phyloP scores from a whole-genome alignment of 1,284 basidiomycete species.

The Stereum hirsutum region DNA sequence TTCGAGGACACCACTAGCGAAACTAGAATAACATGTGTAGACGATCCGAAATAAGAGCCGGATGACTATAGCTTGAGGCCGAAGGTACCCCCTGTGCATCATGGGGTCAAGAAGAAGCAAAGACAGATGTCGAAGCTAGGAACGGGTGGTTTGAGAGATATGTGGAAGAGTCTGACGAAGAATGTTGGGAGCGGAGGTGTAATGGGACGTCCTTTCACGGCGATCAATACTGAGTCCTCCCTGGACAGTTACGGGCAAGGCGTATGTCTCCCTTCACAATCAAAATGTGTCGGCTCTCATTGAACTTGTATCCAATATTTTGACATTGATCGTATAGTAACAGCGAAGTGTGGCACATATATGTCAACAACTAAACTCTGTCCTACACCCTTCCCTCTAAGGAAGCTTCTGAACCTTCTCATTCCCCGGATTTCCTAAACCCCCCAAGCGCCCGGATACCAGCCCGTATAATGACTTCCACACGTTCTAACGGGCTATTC shows the following conservation, averaged over 20 bases:
- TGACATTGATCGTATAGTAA: too few relatives aligned
- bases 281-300: too few relatives aligned
- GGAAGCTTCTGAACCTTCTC: too few relatives aligned
- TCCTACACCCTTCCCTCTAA: too few relatives aligned
- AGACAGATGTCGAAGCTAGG: slow-evolving; percentile 45
- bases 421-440: too few relatives aligned
- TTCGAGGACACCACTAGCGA: slow-evolving; percentile 50
- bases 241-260: slow-evolving; percentile 17
- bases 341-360: too few relatives aligned
- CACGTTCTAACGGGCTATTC: too few relatives aligned
- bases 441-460: too few relatives aligned
- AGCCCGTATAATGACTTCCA: too few relatives aligned
- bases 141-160: slow-evolving; percentile 63
- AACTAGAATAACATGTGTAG: slow-evolving; percentile 86
- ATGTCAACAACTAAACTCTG: too few relatives aligned
- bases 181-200: too few relatives aligned
- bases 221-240: slow-evolving; percentile 46
- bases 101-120: slow-evolving; percentile 58
- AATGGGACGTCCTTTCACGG: slow-evolving; percentile 43
- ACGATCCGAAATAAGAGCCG: slow-evolving; percentile 80
- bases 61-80: slow-evolving; percentile 88
- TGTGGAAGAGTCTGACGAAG: slow-evolving; percentile 50
- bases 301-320: too few relatives aligned
- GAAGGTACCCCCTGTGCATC: slow-evolving; percentile 52
- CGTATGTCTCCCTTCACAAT: slow-evolving; percentile 15